Evolutionary conservation across 2,329 filamentous ascomycete genomes (phyloP), one percentile per base, ranked within the genome.

Genomic region (Ophiostoma ips): DNA sequence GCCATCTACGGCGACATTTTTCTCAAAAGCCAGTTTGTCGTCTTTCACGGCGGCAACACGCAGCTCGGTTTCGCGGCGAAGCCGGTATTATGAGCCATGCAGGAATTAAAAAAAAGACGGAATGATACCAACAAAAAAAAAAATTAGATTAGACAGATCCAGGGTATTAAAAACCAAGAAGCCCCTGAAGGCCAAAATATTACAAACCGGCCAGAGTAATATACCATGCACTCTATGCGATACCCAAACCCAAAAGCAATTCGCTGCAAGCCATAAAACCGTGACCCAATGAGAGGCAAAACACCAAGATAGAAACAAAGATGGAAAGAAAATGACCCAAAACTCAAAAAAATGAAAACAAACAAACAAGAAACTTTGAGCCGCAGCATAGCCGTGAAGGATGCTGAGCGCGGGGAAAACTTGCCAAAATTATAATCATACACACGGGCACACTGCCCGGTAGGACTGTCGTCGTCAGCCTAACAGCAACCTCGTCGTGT

Each of bases 1-100:
- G 53, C 53, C 41, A 59, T 63, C 15, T 58, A 61, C 35, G 62
- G 62, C 16, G 59, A 61, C 36, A 53, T 63, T 19, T 56, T 58
- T 5, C 54, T 63, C 44, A 64, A 64, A 53, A 55, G 58, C n/a
- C 59, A 61, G 53, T 60, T 61, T 50, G 61, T 62, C 24, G 60
- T 63, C n/a, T 62, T 64, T 50, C 58, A 63, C 16, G 58, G 61
- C 13, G 59, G 64, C 21, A 66, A 64, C 9, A 64, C 61, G 28
- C 60, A 61, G 52, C 56, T 72, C 24, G 69, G 69, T n/a, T 69
- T 71, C 52, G 69, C 69, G 3, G 18, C 50, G 7, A 51, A 51
- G 52, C 40, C 40, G n/a, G 24, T 43, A 8, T 43, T 11, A 41
- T 28, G 19, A 10, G n/a, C 19, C 24, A n/a, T 41, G 19, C n/a